These are phyloP conservation scores for Alternaria sp. DNA, from an alignment of 2,329 filamentous ascomycete species.

Conservation along the genomic window DNA sequence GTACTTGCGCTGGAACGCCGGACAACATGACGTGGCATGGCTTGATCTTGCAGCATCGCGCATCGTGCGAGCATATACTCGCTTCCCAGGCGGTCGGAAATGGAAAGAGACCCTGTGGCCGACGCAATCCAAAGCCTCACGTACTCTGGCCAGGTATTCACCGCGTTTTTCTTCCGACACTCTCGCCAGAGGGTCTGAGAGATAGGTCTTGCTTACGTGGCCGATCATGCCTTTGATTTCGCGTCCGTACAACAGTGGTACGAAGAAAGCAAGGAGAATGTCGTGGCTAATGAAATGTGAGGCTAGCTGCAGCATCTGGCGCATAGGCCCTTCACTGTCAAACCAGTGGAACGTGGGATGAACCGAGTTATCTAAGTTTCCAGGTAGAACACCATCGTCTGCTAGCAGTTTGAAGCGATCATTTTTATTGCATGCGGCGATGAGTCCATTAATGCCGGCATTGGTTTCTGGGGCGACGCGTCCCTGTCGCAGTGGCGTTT, in stretches of 20 bases:
- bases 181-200: slow-evolving; percentile 32
- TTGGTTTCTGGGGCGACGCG: slow-evolving; percentile 8
- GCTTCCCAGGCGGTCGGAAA: slow-evolving; percentile 25
- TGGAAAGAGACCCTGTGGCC: slow-evolving; percentile 35
- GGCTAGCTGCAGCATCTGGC: slow-evolving; percentile 42
- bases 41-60: slow-evolving; percentile 10
- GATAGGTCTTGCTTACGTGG: slow-evolving; percentile 24
- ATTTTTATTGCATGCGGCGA: slow-evolving; percentile 36
- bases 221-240: slow-evolving; percentile 19
- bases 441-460: slow-evolving; percentile 27
- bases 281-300: slow-evolving; percentile 46
- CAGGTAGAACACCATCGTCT: slow-evolving; percentile 29
- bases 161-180: slow-evolving; percentile 23
- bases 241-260: slow-evolving; percentile 40
- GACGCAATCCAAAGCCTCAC: slow-evolving; percentile 39
- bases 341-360: slow-evolving; percentile 44
- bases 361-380: slow-evolving; percentile 40
- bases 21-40: slow-evolving; percentile 21
- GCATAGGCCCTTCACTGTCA: slow-evolving; percentile 23
- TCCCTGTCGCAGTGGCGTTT: slow-evolving; percentile 12
- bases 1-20: slow-evolving; percentile 24
- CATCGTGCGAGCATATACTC: slow-evolving; percentile 37
- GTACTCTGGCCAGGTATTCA: slow-evolving; percentile 29
- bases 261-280: slow-evolving; percentile 43
- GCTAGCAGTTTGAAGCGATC: slow-evolving; percentile 47